Percentiles rank a stretch among this genome's conserved stretches.
These are phyloP conservation scores for Tetrapisispora pingtungensis DNA, from an alignment of 805 yeast genomes.

Conservation along the genomic window DNA sequence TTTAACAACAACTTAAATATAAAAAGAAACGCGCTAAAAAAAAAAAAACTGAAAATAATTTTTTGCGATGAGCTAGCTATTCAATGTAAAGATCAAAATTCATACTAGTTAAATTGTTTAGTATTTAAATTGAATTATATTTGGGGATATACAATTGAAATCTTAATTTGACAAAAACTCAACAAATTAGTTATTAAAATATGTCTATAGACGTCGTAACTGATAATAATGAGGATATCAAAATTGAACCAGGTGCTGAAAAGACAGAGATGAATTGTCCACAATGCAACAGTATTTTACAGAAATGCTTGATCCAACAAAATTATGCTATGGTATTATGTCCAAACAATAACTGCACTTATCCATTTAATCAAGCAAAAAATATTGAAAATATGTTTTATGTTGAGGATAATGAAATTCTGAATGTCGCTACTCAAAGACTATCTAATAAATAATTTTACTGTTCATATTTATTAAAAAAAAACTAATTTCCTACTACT, in stretches of 20 bases:
- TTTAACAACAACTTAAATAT: neutral
- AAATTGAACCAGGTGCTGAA: neutral
- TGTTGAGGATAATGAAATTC: conserved; percentile 21
- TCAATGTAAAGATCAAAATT: too few species aligned
- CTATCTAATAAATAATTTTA: neutral
- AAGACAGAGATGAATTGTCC: conserved; percentile 15
- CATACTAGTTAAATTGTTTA: too few species aligned
- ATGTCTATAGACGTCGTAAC: neutral
- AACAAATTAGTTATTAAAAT: too few species aligned
- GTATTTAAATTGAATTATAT: too few species aligned
- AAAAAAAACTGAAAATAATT: neutral
- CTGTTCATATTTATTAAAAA: too few species aligned
- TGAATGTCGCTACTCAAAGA: conserved; percentile 16
- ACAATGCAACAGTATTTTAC: conserved; percentile 16
- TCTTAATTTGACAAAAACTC: too few species aligned
- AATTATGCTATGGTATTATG: conserved; percentile 27
- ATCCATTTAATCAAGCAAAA: conserved; percentile 23
- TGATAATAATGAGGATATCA: neutral
- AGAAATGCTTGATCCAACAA: conserved; percentile 27
- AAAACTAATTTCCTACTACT: neutral
- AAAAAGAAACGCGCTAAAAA: neutral
- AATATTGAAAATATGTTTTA: conserved; percentile 16
- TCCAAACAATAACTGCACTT: conserved; percentile 19
- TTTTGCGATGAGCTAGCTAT: neutral
- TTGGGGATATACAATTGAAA: too few species aligned